Base-by-base conservation (phyloP, 805 yeast species). In the Myxozyma geophila region DNA sequence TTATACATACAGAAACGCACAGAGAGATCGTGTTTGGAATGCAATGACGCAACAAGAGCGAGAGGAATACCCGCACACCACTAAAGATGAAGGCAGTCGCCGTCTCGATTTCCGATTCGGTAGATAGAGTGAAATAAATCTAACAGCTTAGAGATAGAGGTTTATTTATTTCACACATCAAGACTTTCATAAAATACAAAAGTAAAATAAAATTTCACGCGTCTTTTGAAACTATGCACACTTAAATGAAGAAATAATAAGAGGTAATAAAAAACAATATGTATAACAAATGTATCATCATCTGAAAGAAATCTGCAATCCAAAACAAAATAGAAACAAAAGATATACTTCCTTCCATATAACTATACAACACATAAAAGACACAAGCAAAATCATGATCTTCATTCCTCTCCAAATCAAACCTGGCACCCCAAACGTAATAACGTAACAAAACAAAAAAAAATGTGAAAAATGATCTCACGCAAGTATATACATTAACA, bases 1-100 rank as follows among this genome's bases (percentile, higher is more conserved):
- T 66, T 81, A 78, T 57, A 66, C 64, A 2, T 68, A 66, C 54
- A 60, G 72, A 9, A 78, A 78, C 67, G 58, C 59, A 21, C 36
- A 36, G 44, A 82, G 83, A 56, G 85, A 79, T 1, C 68, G 66
- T 59, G 72, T 71, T 19, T 88, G 93, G 92, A 74, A 77, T 49
- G 71, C 74, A 0, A 67, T 85, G 81, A 73, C 83, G 0, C 70
- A 63, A 1, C 85, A 83, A 41, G 85, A 87, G 72, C 79, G 79
- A 67, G 79, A 75, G 2, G 73, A 78, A 0, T 88, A 88, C 72
- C 69, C 79, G 23, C 61, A 58, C 10, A 77, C 71, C 13, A 80
- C 88, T 1, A 76, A 69, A 0, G 88, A 86, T 68, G 75, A 73
- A 39, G 91, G 91, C 6, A 83, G 83, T 68, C 81, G 80, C 70